Percentiles rank a stretch among this genome's conserved stretches.
Conservation (phyloP, 2,329 filamentous ascomycete genomes). For the Epichloe elymi region DNA sequence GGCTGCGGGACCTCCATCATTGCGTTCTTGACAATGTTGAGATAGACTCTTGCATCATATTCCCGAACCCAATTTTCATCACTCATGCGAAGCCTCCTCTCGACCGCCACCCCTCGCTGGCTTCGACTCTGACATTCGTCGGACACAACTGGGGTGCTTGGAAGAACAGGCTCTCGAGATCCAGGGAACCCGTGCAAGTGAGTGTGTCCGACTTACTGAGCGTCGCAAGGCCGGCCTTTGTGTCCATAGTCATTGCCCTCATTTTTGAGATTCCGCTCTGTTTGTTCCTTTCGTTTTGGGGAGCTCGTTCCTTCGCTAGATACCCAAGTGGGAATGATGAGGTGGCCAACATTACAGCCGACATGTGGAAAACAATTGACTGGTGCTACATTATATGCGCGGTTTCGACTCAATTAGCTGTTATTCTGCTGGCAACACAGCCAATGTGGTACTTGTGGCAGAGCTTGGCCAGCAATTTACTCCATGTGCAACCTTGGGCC, state of each 20-base stretch:
- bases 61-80: neutral
- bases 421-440: slow-evolving; percentile 48
- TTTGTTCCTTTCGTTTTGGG: slow-evolving; percentile 44
- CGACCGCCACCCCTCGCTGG: slow-evolving; percentile 11
- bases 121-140: slow-evolving; percentile 50
- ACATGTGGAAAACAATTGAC: slow-evolving; percentile 52
- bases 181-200: slow-evolving; percentile 9
- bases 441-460: slow-evolving; percentile 58
- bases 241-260: slow-evolving; percentile 40
- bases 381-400: slow-evolving; percentile 62
- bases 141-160: slow-evolving; percentile 51
- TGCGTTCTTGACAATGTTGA: no score
- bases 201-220: slow-evolving; percentile 10
- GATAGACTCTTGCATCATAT: neutral
- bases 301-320: slow-evolving; percentile 45
- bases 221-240: slow-evolving; percentile 39
- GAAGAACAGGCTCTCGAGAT: slow-evolving; percentile 18
- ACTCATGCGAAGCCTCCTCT: neutral
- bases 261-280: slow-evolving; percentile 48
- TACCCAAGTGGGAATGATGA: slow-evolving; percentile 45
- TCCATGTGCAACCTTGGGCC: slow-evolving; percentile 60
- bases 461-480: slow-evolving; percentile 50
- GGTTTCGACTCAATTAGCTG: slow-evolving; percentile 49
- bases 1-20: no score
- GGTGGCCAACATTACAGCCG: slow-evolving; percentile 46